A percentile compares a stretch with the other conserved stretches of the same genome.
These are phyloP conservation scores for Flaveria trinervia DNA, from an alignment of 129 eudicot species.

Conservation along the genomic window DNA sequence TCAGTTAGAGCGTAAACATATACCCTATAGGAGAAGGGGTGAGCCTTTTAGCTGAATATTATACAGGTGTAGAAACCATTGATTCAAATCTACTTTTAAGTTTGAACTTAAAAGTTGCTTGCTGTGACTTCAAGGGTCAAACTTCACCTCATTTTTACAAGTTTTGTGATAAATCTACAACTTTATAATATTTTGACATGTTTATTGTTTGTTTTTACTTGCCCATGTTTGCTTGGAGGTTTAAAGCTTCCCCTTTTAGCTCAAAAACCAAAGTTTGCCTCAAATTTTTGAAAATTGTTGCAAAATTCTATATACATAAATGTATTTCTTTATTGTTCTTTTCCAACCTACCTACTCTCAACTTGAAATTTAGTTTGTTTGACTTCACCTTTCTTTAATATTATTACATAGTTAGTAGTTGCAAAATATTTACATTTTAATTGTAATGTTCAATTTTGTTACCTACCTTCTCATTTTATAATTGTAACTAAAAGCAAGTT, in stretches of 20 bases:
- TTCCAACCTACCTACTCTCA: background rate
- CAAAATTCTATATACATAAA: too few relatives aligned
- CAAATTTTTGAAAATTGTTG: too few relatives aligned
- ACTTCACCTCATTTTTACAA: background rate
- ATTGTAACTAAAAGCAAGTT: background rate
- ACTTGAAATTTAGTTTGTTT: conserved; percentile 5
- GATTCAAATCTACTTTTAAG: background rate
- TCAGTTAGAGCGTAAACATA: background rate
- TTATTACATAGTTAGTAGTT: background rate
- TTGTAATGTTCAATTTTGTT: background rate
- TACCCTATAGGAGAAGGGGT: background rate
- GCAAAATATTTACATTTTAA: background rate
- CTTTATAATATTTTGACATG: background rate
- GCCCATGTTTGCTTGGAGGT: background rate
- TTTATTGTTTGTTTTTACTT: background rate
- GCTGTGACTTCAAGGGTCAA: conserved; percentile 1
- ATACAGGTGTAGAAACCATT: background rate
- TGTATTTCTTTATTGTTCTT: background rate
- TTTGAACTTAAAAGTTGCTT: conserved; percentile 4
- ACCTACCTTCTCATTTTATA: conserved; percentile 4
- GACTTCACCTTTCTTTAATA: background rate
- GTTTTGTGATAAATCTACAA: background rate
- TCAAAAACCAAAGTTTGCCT: conserved; percentile 8
- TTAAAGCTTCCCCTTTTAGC: background rate
- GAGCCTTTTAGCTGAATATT: background rate